Evolutionary conservation across 495 filamentous ascomycete species (phyloP).

Genomic region (Penicillium robsamsonii): DNA sequence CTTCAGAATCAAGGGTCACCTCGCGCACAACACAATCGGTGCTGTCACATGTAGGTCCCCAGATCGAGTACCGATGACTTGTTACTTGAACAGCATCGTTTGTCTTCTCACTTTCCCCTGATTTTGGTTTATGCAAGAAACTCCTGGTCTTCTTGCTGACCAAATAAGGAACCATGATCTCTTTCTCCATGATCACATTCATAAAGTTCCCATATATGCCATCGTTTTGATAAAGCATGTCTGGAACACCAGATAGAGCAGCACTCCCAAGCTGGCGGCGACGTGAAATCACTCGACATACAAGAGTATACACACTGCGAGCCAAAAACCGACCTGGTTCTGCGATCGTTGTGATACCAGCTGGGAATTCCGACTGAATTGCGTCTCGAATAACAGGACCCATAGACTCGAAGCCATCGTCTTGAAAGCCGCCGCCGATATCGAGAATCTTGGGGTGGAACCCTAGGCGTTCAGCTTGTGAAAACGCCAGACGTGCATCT

Average conservation of each 20-base stretch:
- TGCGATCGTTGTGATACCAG: constrained; percentile 23
- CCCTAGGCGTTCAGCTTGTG: constrained; percentile 15
- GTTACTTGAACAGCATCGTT: neutral
- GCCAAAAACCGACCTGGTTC: constrained; percentile 37
- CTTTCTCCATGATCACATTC: constrained; percentile 29
- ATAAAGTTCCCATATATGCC: constrained; percentile 37
- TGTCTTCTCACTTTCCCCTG: neutral
- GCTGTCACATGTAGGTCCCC: constrained; percentile 40
- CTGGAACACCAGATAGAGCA: constrained; percentile 11
- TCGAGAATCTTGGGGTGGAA: constrained; percentile 25
- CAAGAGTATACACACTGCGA: constrained; percentile 26
- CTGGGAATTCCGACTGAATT: constrained; percentile 17
- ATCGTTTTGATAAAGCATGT: constrained; percentile 40
- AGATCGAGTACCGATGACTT: constrained; percentile 29
- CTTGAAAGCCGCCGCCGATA: constrained; percentile 35
- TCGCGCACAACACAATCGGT: constrained; percentile 26
- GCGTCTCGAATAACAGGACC: constrained; percentile 13
- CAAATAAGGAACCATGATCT: constrained; percentile 17
- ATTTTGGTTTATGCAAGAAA: constrained; percentile 1
- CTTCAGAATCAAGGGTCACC: constrained; percentile 20
- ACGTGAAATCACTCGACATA: constrained; percentile 30
- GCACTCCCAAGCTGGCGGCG: constrained; percentile 22
- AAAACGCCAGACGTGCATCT: constrained; percentile 25
- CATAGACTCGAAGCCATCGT: constrained; percentile 24
- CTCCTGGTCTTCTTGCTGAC: constrained; percentile 1